Base-by-base conservation (phyloP, 345 rosid species). In the Noccaea bulbosa region DNA sequence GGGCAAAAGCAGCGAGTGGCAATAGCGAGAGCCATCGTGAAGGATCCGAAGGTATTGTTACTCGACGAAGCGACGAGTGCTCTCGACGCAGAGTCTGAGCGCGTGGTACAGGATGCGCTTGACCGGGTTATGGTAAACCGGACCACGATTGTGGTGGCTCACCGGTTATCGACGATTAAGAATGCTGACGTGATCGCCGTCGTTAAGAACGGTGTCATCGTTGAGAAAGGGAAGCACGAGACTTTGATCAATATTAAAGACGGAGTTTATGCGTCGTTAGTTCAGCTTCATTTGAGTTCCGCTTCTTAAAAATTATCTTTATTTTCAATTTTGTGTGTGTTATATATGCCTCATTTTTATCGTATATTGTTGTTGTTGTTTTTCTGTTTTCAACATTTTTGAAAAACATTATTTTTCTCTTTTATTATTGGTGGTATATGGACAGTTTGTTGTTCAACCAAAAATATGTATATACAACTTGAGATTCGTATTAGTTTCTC, bases 21-120 rank as follows among this genome's bases (percentile, higher is more conserved):
- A 6, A 87, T 91, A 22, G 92, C 93, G 3, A 81, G 95, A 24
- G 97, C 95, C n/a, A 81, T 88, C 17, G 80, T 91, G 3, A 91
- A 87, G 60, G 79, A 69, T 43, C 97, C 97, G 0, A 85, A 80
- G 54, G 81, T 88, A 38, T 35, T 88, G 11, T 80, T 88, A 16
- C 75, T 88, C 5, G 95, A 91, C 35, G 97, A 91, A 70, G 97
- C 90, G 0, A 91, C 95, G 0, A 88, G 95, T 56, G 95, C 95
- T 0, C 81, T 88, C 0, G 95, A 88, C 61, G 88, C 93, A 0
- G 95, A 91, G 53, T 88, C 95, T 0, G 91, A 87, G 43, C 78
- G 87, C 1, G 82, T 85, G 57, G 93, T 88, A 11, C 93, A 88
- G n/a, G 89, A 85, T 11, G 91, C 95, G 5, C 62, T 85, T 22